These are phyloP conservation scores for peach (Prunus persica) DNA, from an alignment of 306 rosid genomes.

Conservation along the genomic window DNA sequence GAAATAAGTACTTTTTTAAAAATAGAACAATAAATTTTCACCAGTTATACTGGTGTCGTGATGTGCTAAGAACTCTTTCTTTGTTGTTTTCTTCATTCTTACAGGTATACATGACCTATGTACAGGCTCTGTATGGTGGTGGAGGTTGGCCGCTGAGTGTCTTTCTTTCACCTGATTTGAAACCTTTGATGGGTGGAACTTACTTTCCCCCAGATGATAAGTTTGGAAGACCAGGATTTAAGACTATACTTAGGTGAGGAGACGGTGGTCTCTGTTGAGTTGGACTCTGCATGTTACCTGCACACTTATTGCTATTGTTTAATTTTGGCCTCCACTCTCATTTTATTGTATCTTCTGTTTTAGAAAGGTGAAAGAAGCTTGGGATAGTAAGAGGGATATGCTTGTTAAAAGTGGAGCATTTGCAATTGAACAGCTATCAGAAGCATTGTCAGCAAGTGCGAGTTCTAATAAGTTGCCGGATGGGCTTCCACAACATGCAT, in stretches of 20 bases:
- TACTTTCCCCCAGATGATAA: constrained; percentile 93
- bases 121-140: constrained; percentile 94
- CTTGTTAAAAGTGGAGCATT: constrained; percentile 82
- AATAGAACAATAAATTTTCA: neutral
- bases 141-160: constrained; percentile 97
- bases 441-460: constrained; percentile 68
- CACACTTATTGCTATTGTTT: constrained; percentile 6
- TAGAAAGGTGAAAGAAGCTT: constrained; percentile 89
- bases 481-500: constrained; percentile 54
- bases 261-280: neutral
- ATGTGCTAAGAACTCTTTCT: constrained; percentile 7
- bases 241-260: constrained; percentile 77
- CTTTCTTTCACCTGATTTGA: constrained; percentile 90
- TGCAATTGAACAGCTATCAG: constrained; percentile 84
- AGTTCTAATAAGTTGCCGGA: constrained; percentile 65
- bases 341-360: constrained; percentile 17
- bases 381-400: constrained; percentile 68
- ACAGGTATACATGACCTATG: constrained; percentile 96
- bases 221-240: constrained; percentile 86
- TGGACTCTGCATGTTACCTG: neutral
- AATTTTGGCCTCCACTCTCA: constrained; percentile 11
- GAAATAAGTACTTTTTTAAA: neutral
- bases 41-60: constrained; percentile 15
- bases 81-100: constrained; percentile 1
- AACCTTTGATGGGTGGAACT: constrained; percentile 98